Evolutionary conservation across 371 early-diverging fungal genomes (phyloP), one percentile per base, ranked within the genome.

Genomic region (Syncephalis fuscata): DNA sequence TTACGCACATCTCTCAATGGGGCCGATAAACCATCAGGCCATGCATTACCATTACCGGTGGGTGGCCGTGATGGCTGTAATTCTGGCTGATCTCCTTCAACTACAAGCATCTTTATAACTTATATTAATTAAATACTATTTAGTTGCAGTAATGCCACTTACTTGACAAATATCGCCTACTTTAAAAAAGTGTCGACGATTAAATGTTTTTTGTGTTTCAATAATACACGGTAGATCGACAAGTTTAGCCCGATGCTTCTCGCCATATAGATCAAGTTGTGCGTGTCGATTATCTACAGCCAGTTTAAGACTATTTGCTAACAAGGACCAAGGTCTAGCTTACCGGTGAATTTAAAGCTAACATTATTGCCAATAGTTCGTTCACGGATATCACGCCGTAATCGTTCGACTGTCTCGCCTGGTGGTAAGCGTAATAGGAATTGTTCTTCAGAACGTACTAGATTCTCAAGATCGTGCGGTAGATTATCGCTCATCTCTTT

Each of bases 161-260:
- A 85, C 76, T 59, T 92, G 97, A 7, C 81, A 88, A n/a, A 96
- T 84, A 56, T 98, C 98, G 10, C 88, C 90, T n/a, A 94, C 78
- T 65, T 99, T 99, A 59, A 88, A 88, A 53, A 92, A 74, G 57
- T 94, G 95, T 57, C 92, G 92, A 48, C 82, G 82, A 54, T 98
- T 94, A 4, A 86, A 63, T 0, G 94, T 92, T 58, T 95, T 90
- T 52, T 94, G 94, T 4, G 95, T 76, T 64, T 99, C 99, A 21
- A 93, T 81, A 49, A 99, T 88, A 1, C 88, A 89, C 10, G 99
- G 99, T 49, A 98, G 59, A 64, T 92, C 94, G 2, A 94, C 86
- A 23, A 97, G 66, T 32, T 67, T 74, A 32, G 32, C 32, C 4
- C 32, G 32, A 32, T 32, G 11, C 32, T 32, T 32, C 11, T 32